These are phyloP conservation scores for Populus tremula DNA, from an alignment of 345 rosid genomes.

Conservation along the genomic window DNA sequence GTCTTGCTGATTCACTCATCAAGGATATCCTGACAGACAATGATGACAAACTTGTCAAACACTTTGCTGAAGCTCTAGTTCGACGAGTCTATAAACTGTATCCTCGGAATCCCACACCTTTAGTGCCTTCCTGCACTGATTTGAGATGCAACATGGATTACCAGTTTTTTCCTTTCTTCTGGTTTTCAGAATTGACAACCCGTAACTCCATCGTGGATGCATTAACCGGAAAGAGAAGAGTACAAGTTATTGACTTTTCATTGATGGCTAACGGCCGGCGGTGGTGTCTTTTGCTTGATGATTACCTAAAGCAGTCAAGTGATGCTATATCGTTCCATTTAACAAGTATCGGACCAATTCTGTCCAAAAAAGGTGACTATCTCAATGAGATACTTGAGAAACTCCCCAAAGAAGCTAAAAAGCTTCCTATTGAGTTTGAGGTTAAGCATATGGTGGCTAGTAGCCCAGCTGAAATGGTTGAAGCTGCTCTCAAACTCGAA, in stretches of 20 bases:
- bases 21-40: constrained; percentile 47
- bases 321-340: not conserved
- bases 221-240: not conserved
- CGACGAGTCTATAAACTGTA: constrained; percentile 42
- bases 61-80: constrained; percentile 64
- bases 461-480: constrained; percentile 58
- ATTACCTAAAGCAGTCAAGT: not conserved
- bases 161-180: constrained; percentile 35
- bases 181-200: constrained; percentile 26
- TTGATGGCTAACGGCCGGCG: not conserved
- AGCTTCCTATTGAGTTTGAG: not conserved
- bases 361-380: not conserved
- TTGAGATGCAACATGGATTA: not conserved
- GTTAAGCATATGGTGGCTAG: constrained; percentile 51
- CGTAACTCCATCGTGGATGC: not conserved
- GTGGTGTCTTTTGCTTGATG: not conserved
- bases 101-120: constrained; percentile 10
- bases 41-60: constrained; percentile 69
- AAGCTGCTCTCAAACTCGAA: constrained; percentile 66
- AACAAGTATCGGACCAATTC: not conserved
- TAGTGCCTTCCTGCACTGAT: constrained; percentile 1
- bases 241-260: not conserved
- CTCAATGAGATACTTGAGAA: not conserved
- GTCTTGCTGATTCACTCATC: constrained; percentile 53
- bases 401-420: not conserved